Percentiles rank a stretch among this genome's conserved stretches.
phyloP scores from a whole-genome alignment of 176 grass and related monocot genomes.

The Tuctoria greenei region DNA sequence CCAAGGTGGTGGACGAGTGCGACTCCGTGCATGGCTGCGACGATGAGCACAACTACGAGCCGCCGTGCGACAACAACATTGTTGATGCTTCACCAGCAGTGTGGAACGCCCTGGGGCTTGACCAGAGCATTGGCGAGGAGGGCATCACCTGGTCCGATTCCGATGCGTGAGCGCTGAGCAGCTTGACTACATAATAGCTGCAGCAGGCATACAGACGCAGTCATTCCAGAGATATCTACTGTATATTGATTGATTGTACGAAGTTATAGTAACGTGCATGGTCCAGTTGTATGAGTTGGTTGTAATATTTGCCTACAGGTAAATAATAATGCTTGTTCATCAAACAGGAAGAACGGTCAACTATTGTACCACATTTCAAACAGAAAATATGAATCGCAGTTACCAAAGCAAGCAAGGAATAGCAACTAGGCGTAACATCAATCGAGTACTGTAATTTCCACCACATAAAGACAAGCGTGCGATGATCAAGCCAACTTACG shows the following conservation, averaged over 20 bases:
- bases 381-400: background rate
- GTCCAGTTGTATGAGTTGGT: too few relatives aligned
- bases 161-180: background rate
- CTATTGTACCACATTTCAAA: too few relatives aligned
- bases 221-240: too few relatives aligned
- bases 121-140: constrained; percentile 6
- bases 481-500: background rate
- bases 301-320: too few relatives aligned
- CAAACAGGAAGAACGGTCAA: too few relatives aligned
- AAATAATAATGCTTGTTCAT: too few relatives aligned
- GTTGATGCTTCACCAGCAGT: constrained; percentile 49
- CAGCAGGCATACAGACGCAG: too few relatives aligned
- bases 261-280: too few relatives aligned
- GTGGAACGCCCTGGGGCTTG: constrained; percentile 47
- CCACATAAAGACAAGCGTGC: background rate
- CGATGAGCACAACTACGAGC: constrained; percentile 41
- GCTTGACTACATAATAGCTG: too few relatives aligned
- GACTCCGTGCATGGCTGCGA: constrained; percentile 62
- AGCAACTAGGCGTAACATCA: too few relatives aligned
- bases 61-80: constrained; percentile 42
- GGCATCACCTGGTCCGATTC: constrained; percentile 48
- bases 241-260: too few relatives aligned
- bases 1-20: constrained; percentile 71
- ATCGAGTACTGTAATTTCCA: background rate
- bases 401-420: background rate